Evolutionary conservation across 352 stramenopile species (phyloP), one percentile per base, ranked within the genome.

Genomic region (Bremia lactucae): DNA sequence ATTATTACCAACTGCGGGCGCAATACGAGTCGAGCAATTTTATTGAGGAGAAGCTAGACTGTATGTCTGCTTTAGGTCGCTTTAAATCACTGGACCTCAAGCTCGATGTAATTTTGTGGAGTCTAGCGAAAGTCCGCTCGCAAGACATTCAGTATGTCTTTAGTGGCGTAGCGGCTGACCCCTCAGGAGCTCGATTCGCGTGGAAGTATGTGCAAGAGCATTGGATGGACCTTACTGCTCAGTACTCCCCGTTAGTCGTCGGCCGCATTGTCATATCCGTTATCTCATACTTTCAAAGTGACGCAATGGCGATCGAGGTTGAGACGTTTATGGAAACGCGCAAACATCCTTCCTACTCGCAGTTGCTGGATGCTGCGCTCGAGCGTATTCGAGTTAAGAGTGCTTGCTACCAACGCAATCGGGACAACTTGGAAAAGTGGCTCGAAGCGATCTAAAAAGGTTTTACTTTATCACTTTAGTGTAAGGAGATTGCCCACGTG

Each of bases 61-160:
- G 75, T 28, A 55, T 91, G 11, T 65, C 61, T n/a, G 72, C 77
- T 18, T 63, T 92, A 8, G 78, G 76, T 15, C 58, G 81, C 21
- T 66, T 82, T 43, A 68, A 75, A 45, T 68, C 66, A 6, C 26
- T 72, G 21, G 67, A 69, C 5, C 42, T 82, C 15, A 85, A 90
- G 65, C 58, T 51, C 25, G 60, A 75, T 31, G 70, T 83, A 18
- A 68, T 94, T 28, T 42, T 73, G 29, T 94, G 75, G 68, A 59
- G 68, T 6, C 49, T 85, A 16, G 65, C 68, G 49, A 65, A 34
- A 41, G 78, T 95, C n/a, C 73, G 77, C 15, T 78, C 66, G 25
- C 78, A 93, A 58, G 79, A 95, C 50, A 91, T 85, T 35, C 68
- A 86, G 45, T 83, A 79, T 48, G 45, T 81, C 2, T 90, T 93